Base-by-base conservation (phyloP, 306 rosid species). In the Quercus robur region DNA sequence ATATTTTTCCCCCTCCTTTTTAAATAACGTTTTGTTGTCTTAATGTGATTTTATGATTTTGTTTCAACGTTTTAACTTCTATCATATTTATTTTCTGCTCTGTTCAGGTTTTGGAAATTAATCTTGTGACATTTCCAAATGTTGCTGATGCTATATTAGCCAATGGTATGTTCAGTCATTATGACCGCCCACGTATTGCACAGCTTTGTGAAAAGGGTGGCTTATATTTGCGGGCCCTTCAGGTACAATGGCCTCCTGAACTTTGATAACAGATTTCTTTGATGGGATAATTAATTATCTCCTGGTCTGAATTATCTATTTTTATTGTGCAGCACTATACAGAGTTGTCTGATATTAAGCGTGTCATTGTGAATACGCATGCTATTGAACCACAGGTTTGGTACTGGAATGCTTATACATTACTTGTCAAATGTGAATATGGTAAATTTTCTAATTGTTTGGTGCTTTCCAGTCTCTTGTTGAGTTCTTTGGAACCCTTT, bases 101-200 rank as follows among this genome's bases (percentile, higher is more conserved):
- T 55, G 62, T 35, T 82, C 84, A 94, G 98, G 98, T 94, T 76
- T 85, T 96, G 80, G 99, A 96, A 82, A 93, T 96, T 86, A 96
- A 96, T 89, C 85, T 96, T 79, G 98, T 96, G 73, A 93, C 98
- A 52, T 96, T 93, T 75, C 99, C 99, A 25, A 96, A 93, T 84
- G 99, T 96, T 35, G 99, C 99, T 28, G 99, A 96, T 81, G 99
- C 99, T 41, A 96, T 96, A 80, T 86, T 96, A 82, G 99, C 99
- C 71, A 96, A 96, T 80, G 99, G 99, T 80, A 96, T 96, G 99
- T 96, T 96, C 84, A 91, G 97, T 85, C 98, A 96, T 81, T 96
- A 96, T 66, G 99, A 96, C 58, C 93, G 99, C 76, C 99, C 99
- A 75, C 97, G 98, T 61, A 75, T 93, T 81, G 99, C 94, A 21